Conservation (phyloP, 441 rosid genomes). For the Kokia cookei region DNA sequence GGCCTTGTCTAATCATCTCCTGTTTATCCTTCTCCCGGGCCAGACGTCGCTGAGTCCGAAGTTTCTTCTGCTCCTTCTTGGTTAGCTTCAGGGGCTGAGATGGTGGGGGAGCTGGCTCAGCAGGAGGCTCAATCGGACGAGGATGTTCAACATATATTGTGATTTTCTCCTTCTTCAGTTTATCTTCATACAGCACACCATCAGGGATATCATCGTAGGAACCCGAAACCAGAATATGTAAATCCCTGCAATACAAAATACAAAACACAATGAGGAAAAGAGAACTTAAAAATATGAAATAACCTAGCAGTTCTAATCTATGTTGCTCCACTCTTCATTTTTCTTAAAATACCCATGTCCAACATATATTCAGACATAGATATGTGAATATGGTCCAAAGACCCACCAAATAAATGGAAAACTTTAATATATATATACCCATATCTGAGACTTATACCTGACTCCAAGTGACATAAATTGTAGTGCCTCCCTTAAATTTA, state of each 20-base stretch:
- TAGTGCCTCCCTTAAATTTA: background rate
- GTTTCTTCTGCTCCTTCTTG: conserved; percentile 92
- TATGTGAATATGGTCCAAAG: background rate
- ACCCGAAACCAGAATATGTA: conserved; percentile 39
- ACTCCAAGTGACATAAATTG: background rate
- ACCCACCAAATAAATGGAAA: background rate
- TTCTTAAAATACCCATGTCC: background rate
- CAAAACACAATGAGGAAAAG: background rate
- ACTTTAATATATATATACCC: background rate
- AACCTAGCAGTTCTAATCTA: background rate
- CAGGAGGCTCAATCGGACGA: conserved; percentile 87
- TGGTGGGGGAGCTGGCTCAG: conserved; percentile 90
- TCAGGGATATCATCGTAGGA: conserved; percentile 40
- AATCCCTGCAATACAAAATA: conserved; percentile 47
- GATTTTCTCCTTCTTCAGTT: conserved; percentile 66
- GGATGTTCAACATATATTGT: conserved; percentile 87
- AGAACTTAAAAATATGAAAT: background rate
- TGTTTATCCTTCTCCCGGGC: conserved; percentile 90
- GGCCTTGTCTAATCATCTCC: conserved; percentile 96
- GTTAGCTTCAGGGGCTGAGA: conserved; percentile 97
- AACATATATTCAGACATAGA: background rate
- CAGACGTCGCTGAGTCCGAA: conserved; percentile 84
- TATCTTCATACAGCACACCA: conserved; percentile 24
- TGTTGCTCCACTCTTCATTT: background rate
- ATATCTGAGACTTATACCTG: background rate